A percentile compares a stretch with the other conserved stretches of the same genome.
phyloP scores from a whole-genome alignment of 805 yeast species.

The Candida multigemmis region DNA sequence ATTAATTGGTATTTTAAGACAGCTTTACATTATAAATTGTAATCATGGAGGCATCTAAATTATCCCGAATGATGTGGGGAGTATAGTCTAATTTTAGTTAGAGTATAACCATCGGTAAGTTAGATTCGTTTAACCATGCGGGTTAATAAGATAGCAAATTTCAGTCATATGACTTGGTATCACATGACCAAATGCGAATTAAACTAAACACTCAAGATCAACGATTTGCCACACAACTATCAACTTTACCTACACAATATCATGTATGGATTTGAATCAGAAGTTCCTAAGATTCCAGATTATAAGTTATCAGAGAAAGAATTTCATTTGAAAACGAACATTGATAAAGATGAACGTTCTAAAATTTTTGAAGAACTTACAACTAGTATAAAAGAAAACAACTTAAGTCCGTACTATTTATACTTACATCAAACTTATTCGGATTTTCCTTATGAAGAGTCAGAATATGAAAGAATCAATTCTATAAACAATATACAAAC shows the following conservation, averaged over 20 bases:
- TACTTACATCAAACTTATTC: slow-evolving; percentile 37
- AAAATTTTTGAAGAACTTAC: slow-evolving; percentile 37
- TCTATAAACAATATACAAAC: slow-evolving; percentile 50
- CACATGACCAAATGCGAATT: too few relatives aligned
- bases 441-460: slow-evolving; percentile 50
- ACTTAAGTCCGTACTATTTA: slow-evolving; percentile 78
- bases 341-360: slow-evolving; percentile 27
- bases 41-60: too few relatives aligned
- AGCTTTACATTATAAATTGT: too few relatives aligned
- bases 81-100: too few relatives aligned
- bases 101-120: too few relatives aligned
- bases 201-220: too few relatives aligned
- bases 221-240: slow-evolving; percentile 1
- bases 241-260: slow-evolving; percentile 2
- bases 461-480: slow-evolving; percentile 40
- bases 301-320: slow-evolving; percentile 74
- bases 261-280: slow-evolving; percentile 36
- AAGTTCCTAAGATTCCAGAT: slow-evolving; percentile 64
- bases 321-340: slow-evolving; percentile 44
- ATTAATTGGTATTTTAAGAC: too few relatives aligned
- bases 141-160: too few relatives aligned
- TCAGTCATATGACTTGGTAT: too few relatives aligned
- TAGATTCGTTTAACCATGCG: too few relatives aligned
- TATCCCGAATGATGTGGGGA: too few relatives aligned
- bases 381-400: slow-evolving; percentile 45